A percentile compares a stretch with the other conserved stretches of the same genome.
phyloP scores from a whole-genome alignment of 2,329 filamentous ascomycete species.

The Cladosporium sp. region DNA sequence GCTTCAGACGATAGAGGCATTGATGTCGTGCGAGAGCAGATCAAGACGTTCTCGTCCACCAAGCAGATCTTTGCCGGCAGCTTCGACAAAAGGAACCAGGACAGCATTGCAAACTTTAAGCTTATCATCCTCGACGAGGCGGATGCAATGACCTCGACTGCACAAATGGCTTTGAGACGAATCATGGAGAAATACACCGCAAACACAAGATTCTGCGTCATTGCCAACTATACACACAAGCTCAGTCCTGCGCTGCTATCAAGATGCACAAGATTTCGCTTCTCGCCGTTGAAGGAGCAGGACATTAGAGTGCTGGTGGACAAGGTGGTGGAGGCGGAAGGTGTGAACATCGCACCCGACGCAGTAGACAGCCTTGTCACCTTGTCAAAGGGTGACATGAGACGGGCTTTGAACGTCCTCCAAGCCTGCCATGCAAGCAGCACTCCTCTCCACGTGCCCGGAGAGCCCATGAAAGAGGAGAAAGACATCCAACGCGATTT shows the following conservation, averaged over 20 bases:
- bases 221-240: conserved; percentile 98
- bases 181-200: conserved; percentile 99
- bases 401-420: conserved; percentile 86
- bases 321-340: conserved; percentile 82
- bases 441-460: conserved; percentile 51
- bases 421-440: conserved; percentile 96
- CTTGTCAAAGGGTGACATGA: conserved; percentile 94
- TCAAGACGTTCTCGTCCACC: conserved; percentile 98
- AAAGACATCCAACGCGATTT: conserved; percentile 70
- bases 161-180: conserved; percentile 91
- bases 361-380: conserved; percentile 80
- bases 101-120: conserved; percentile 72
- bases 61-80: conserved; percentile 82
- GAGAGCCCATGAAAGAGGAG: conserved; percentile 43
- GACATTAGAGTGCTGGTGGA: conserved; percentile 86
- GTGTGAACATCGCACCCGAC: conserved; percentile 74
- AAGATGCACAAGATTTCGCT: conserved; percentile 89
- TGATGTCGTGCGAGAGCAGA: conserved; percentile 96
- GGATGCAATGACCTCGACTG: conserved; percentile 99
- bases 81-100: conserved; percentile 31
- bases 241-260: conserved; percentile 89
- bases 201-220: conserved; percentile 97
- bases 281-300: conserved; percentile 83
- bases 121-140: conserved; percentile 97
- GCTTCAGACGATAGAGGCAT: conserved; percentile 97